phyloP scores from a whole-genome alignment of 1,139 yeast species.

The Saccharomyces pastorianus region DNA sequence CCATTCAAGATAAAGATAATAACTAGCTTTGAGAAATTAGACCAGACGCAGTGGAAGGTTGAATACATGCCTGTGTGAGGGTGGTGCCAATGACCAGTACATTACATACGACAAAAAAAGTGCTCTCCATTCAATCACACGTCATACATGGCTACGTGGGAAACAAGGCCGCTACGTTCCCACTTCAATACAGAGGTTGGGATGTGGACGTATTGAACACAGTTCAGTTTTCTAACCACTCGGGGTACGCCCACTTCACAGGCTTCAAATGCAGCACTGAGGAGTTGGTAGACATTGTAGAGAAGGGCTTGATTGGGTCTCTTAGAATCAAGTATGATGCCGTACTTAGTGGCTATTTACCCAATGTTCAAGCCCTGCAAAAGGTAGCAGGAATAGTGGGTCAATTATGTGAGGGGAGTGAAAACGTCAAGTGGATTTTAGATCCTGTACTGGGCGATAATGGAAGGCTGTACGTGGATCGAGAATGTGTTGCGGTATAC shows the following conservation, averaged over 20 bases:
- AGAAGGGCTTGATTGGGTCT: conserved; percentile 42
- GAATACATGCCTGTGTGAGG: neutral
- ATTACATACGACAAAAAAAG: conserved; percentile 12
- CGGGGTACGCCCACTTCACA: conserved; percentile 57
- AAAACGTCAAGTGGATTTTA: conserved; percentile 45
- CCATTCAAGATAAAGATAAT: neutral
- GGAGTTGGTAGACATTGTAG: conserved; percentile 36
- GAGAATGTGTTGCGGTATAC: conserved; percentile 61
- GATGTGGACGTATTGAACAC: conserved; percentile 77
- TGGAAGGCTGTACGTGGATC: conserved; percentile 70
- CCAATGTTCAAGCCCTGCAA: conserved; percentile 44
- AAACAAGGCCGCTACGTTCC: conserved; percentile 70
- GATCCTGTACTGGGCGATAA: conserved; percentile 97
- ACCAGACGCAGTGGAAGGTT: neutral
- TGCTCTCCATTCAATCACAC: conserved; percentile 64
- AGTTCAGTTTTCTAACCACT: conserved; percentile 74
- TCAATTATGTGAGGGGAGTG: conserved; percentile 13
- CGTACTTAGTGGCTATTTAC: conserved; percentile 65
- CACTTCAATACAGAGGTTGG: conserved; percentile 73
- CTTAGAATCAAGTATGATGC: conserved; percentile 45
- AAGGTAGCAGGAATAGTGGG: conserved; percentile 30
- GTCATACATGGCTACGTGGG: conserved; percentile 88
- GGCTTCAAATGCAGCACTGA: conserved; percentile 40
- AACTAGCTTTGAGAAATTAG: neutral
- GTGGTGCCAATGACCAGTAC: neutral